Evolutionary conservation across 1,284 basidiomycete species (phyloP).

Genomic region (Gymnopus androsaceus): DNA sequence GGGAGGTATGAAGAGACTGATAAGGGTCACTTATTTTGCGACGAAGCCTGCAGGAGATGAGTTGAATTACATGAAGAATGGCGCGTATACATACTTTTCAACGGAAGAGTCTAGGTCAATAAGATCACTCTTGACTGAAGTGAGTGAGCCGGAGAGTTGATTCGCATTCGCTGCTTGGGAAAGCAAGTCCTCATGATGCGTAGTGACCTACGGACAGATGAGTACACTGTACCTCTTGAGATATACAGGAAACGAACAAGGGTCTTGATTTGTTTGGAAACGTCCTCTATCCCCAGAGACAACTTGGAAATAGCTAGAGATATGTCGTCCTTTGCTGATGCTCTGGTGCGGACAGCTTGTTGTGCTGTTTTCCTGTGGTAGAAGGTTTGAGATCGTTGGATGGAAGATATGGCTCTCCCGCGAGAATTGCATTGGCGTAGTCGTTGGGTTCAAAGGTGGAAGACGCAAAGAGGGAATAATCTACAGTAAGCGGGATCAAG

Average conservation of each 20-base stretch:
- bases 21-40: conserved; percentile 85
- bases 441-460: conserved; percentile 82
- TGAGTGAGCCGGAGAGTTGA: conserved; percentile 63
- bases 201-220: conserved; percentile 50
- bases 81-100: conserved; percentile 57
- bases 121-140: conserved; percentile 63
- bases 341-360: conserved; percentile 48
- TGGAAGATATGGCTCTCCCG: conserved; percentile 73
- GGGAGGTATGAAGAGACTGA: conserved; percentile 67
- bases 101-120: conserved; percentile 69
- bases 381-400: conserved; percentile 30
- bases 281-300: conserved; percentile 83
- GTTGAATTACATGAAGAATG: conserved; percentile 13
- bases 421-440: conserved; percentile 86
- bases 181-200: conserved; percentile 75
- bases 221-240: conserved; percentile 7
- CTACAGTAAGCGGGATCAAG: conserved; percentile 31
- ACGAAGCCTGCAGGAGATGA: conserved; percentile 57
- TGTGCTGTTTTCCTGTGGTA: conserved; percentile 25
- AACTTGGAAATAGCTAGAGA: conserved; percentile 84
- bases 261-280: conserved; percentile 82
- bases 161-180: conserved; percentile 69
- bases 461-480: conserved; percentile 69
- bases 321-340: conserved; percentile 78
- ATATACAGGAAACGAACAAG: conserved; percentile 55